These are phyloP conservation scores for Hypomontagnella monticulosa DNA, from an alignment of 495 filamentous ascomycete species.

Conservation along the genomic window DNA sequence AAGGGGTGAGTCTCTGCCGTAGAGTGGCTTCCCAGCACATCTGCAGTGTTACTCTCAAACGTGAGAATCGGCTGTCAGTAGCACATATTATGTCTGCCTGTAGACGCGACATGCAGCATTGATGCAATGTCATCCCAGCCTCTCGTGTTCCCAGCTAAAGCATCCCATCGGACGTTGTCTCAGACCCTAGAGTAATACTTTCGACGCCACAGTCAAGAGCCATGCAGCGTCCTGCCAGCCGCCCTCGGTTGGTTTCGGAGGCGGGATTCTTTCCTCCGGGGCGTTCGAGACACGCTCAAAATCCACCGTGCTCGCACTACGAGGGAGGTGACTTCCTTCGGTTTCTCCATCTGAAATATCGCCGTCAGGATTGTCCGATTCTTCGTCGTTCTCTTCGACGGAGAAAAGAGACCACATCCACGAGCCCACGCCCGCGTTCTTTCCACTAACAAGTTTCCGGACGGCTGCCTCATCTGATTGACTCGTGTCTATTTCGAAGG, in stretches of 20 bases:
- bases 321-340: slow-evolving; percentile 44
- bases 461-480: slow-evolving; percentile 65
- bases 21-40: slow-evolving; percentile 28
- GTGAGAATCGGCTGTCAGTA: slow-evolving; percentile 26
- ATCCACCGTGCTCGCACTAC: slow-evolving; percentile 45
- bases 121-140: slow-evolving; percentile 11
- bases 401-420: slow-evolving; percentile 86
- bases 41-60: slow-evolving; percentile 38
- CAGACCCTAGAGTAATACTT: slow-evolving; percentile 67
- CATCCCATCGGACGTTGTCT: slow-evolving; percentile 9
- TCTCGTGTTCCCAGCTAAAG: slow-evolving; percentile 15
- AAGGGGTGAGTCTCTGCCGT: slow-evolving; percentile 8
- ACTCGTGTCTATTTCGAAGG: slow-evolving; percentile 50
- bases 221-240: slow-evolving; percentile 88
- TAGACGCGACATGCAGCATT: slow-evolving; percentile 20
- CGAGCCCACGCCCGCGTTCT: slow-evolving; percentile 73
- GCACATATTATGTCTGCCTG: slow-evolving; percentile 16
- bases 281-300: slow-evolving; percentile 41
- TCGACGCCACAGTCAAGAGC: slow-evolving; percentile 80
- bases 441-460: slow-evolving; percentile 63
- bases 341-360: slow-evolving; percentile 52
- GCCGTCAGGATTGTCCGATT: slow-evolving; percentile 53
- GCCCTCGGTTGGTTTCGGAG: slow-evolving; percentile 60
- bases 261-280: slow-evolving; percentile 49
- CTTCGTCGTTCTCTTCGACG: slow-evolving; percentile 67